Evolutionary conservation across 768 basidiomycete species (phyloP).

Genomic region (Hortiboletus campestris): DNA sequence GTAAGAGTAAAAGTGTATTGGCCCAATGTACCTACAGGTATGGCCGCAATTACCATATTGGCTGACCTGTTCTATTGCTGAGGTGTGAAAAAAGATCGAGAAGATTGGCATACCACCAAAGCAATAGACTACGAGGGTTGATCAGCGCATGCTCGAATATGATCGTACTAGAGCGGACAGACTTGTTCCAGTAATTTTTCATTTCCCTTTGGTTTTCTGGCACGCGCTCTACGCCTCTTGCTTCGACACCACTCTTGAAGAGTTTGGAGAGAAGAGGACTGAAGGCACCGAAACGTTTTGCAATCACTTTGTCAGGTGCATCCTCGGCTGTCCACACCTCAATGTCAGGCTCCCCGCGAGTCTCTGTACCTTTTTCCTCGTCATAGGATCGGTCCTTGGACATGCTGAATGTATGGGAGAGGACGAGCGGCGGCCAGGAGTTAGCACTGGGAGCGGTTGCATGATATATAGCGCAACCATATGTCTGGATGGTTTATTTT

Average conservation of each 20-base stretch:
- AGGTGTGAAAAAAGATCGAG: not conserved
- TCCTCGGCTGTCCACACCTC: conserved; percentile 18
- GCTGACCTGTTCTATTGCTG: conserved; percentile 37
- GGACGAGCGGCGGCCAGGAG: too few relatives aligned
- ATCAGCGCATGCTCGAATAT: not conserved
- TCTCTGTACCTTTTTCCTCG: conserved; percentile 16
- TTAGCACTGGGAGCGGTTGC: too few relatives aligned
- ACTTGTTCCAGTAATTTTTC: conserved; percentile 47
- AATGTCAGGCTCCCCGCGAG: not conserved
- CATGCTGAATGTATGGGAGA: conserved; percentile 3
- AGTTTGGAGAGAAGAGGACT: conserved; percentile 37
- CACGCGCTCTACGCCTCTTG: conserved; percentile 53
- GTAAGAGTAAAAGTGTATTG: conserved; percentile 49
- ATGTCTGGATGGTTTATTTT: too few relatives aligned
- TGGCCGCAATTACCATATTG: conserved; percentile 45
- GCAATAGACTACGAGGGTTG: conserved; percentile 35
- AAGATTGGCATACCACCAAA: conserved; percentile 40
- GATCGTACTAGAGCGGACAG: conserved; percentile 9
- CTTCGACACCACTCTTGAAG: conserved; percentile 51
- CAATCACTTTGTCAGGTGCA: conserved; percentile 29
- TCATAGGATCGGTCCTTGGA: conserved; percentile 10
- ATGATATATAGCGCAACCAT: too few relatives aligned
- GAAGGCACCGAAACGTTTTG: conserved; percentile 29
- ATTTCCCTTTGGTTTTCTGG: conserved; percentile 47
- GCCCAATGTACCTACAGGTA: conserved; percentile 50